A percentile compares a stretch with the other conserved stretches of the same genome.
Evolutionary conservation across 2,329 filamentous ascomycete genomes (phyloP).

Genomic region (Aspergillus sp.): DNA sequence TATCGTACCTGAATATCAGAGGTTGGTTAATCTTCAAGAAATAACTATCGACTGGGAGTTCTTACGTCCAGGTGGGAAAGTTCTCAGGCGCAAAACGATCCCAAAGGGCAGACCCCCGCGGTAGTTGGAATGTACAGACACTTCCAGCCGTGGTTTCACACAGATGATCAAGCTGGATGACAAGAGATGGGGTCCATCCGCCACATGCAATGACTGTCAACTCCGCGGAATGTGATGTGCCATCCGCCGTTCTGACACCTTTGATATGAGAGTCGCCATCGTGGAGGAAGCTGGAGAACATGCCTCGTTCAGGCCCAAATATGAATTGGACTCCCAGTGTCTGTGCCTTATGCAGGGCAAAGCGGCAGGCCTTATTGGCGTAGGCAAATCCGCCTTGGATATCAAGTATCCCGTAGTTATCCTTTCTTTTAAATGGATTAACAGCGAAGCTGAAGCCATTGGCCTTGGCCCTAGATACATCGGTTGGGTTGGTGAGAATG

Average conservation of each 20-base stretch:
- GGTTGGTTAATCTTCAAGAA: too few species aligned
- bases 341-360: constrained; percentile 46
- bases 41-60: too few species aligned
- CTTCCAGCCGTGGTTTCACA: constrained; percentile 52
- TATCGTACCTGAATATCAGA: constrained; percentile 17
- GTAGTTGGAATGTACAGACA: constrained; percentile 48
- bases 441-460: constrained; percentile 33
- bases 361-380: constrained; percentile 50
- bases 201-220: constrained; percentile 46
- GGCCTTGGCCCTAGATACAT: constrained; percentile 28
- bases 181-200: constrained; percentile 45
- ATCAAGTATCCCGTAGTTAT: constrained; percentile 46
- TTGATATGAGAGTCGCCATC: constrained; percentile 19
- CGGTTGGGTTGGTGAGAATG: constrained; percentile 23
- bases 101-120: constrained; percentile 39
- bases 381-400: constrained; percentile 47
- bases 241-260: constrained; percentile 44
- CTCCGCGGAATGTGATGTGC: constrained; percentile 30
- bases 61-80: constrained; percentile 49
- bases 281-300: constrained; percentile 8
- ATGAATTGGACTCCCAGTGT: constrained; percentile 45
- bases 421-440: constrained; percentile 38
- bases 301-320: constrained; percentile 30
- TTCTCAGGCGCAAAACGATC: constrained; percentile 42
- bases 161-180: constrained; percentile 43